Conservation (phyloP, 192 early-diverging fungal species). For the Pecoramyces ruminantium region DNA sequence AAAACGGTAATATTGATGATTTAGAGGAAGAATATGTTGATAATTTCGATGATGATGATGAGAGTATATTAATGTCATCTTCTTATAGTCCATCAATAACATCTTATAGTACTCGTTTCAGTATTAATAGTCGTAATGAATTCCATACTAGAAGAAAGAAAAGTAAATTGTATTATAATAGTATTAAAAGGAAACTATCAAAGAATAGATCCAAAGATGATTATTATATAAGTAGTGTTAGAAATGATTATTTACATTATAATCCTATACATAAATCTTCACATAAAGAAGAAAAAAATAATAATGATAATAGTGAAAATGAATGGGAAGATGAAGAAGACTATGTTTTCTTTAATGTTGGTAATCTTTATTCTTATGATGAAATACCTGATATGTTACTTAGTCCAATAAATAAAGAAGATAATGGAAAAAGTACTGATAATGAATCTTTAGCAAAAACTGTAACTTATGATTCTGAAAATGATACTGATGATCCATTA, state of each 20-base stretch:
- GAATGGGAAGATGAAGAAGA: neutral
- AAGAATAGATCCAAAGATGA: neutral
- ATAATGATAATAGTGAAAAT: neutral
- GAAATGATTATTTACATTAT: neutral
- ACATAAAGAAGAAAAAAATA: neutral
- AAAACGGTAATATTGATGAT: neutral
- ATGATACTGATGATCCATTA: no score
- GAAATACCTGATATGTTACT: neutral
- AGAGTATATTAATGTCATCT: neutral
- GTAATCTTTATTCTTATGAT: neutral
- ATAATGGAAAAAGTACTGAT: neutral
- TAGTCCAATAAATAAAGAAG: neutral
- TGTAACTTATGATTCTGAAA: neutral
- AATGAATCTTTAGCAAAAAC: neutral
- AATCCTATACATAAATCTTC: no score
- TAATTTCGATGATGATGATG: neutral
- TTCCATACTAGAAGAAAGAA: neutral
- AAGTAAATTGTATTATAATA: neutral
- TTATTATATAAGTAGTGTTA: neutral
- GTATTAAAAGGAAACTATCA: neutral
- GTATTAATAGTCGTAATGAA: neutral
- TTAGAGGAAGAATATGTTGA: neutral
- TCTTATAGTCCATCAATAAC: neutral
- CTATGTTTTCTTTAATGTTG: neutral
- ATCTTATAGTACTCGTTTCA: neutral